Evolutionary conservation across 2,329 filamentous ascomycete genomes (phyloP).

Genomic region (Rasamsonia emersonii): DNA sequence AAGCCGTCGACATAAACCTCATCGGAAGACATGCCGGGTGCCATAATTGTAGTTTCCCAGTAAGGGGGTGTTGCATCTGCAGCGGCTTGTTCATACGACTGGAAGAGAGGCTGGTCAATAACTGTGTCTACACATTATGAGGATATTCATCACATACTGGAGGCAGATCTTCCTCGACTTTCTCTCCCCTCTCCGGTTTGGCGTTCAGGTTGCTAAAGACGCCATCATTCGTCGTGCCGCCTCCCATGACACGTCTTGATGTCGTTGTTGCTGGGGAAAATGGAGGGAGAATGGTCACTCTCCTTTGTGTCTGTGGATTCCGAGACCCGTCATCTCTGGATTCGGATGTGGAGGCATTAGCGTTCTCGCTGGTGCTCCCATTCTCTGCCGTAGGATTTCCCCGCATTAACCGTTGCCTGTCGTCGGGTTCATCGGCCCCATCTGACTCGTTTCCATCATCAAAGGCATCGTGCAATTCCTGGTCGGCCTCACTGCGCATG

Average conservation of each 20-base stretch:
- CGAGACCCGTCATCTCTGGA: constrained; percentile 13
- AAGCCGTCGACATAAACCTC: constrained; percentile 97
- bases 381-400: constrained; percentile 40
- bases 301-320: constrained; percentile 30
- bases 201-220: constrained; percentile 94
- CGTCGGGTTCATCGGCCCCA: constrained; percentile 63
- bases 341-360: constrained; percentile 19
- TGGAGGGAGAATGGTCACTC: constrained; percentile 47
- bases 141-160: constrained; percentile 56
- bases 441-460: constrained; percentile 68
- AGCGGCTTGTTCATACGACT: constrained; percentile 98
- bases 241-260: constrained; percentile 39
- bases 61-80: constrained; percentile 94
- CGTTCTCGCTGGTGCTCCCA: constrained; percentile 15
- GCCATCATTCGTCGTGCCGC: constrained; percentile 76
- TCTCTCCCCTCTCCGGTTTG: constrained; percentile 73
- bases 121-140: constrained; percentile 4
- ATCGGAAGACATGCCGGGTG: constrained; percentile 81
- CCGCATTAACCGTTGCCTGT: constrained; percentile 78
- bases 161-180: constrained; percentile 74
- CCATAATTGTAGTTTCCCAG: constrained; percentile 97
- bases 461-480: constrained; percentile 87
- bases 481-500: constrained; percentile 53
- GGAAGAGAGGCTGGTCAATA: constrained; percentile 30
- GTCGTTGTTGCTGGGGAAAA: constrained; percentile 34